Evolutionary conservation across 495 filamentous ascomycete genomes (phyloP), one percentile per base, ranked within the genome.

Genomic region (Penicillium dipodomyicola): DNA sequence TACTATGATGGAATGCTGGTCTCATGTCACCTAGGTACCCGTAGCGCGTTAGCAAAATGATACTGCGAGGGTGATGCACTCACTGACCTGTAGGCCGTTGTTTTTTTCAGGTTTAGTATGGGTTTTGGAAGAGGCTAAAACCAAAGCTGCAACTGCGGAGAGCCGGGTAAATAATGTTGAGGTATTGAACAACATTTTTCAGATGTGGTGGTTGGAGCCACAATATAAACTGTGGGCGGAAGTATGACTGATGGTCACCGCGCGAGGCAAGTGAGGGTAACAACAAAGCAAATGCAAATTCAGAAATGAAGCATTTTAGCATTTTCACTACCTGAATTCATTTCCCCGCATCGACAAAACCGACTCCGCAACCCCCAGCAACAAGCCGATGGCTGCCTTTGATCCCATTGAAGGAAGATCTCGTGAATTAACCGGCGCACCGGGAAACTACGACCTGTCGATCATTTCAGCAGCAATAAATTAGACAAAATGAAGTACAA

Each of bases 1-100:
- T 20, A 91, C 74, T 57, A 84, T 80, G 15, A 91, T 69, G 0
- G 87, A 87, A 59, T 88, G 73, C 42, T 87, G 73, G 64, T 90
- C 87, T 80, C 83, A 90, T 22, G 80, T 85, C 17, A 88, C 80
- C 74, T 78, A 19, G 17, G 23, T 25, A 25, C 23, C 2, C n/a
- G 6, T 19, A n/a, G 5, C 7, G 14, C 12, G 17, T 22, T 22
- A 14, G 33, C 12, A 39, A 1, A 5, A 37, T 37, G 14, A 2
- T n/a, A 6, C 33, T n/a, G 15, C 5, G 4, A 37, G 1, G 33
- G 33, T 37, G 14, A 25, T 27, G 4, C 4, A 5, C 52, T 42
- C 47, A 63, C 57, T 20, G 27, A 29, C 29, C 44, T 63, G 49
- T 40, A 57, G 46, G 12, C 19, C 52, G 42, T 57, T 59, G 14